Conservation (phyloP, 768 basidiomycete species). For the Mycena capillaripes region DNA sequence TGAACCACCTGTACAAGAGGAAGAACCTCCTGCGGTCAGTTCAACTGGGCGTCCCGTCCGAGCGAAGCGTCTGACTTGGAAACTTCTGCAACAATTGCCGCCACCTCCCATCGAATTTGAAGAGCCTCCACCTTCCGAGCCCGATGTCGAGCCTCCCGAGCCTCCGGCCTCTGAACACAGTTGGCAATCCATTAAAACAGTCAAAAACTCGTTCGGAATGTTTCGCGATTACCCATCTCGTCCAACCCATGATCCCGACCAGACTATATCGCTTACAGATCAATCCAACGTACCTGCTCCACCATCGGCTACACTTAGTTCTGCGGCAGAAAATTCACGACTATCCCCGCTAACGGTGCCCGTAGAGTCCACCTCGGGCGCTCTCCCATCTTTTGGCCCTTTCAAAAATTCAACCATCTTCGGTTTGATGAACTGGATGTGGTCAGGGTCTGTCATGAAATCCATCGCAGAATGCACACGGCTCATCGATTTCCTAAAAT, state of each 20-base stretch:
- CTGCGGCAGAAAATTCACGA: neutral
- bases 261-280: neutral
- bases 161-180: neutral
- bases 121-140: neutral
- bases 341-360: neutral
- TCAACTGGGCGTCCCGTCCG: conserved; percentile 1
- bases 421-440: conserved; percentile 42
- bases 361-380: neutral
- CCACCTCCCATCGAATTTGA: too few relatives aligned
- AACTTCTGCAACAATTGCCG: conserved; percentile 11
- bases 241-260: conserved; percentile 35
- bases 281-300: conserved; percentile 10
- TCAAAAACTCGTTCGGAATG: conserved; percentile 23
- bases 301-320: neutral
- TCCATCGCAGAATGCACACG: conserved; percentile 24
- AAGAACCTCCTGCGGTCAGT: neutral
- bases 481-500: conserved; percentile 38
- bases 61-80: neutral
- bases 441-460: conserved; percentile 39
- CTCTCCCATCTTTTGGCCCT: neutral
- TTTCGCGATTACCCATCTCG: conserved; percentile 28
- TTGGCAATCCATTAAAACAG: conserved; percentile 13
- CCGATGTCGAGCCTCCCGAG: neutral
- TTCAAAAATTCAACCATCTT: conserved; percentile 35
- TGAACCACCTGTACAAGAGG: neutral